Conservation (phyloP, 495 filamentous ascomycete genomes). For the Collariella sp. region DNA sequence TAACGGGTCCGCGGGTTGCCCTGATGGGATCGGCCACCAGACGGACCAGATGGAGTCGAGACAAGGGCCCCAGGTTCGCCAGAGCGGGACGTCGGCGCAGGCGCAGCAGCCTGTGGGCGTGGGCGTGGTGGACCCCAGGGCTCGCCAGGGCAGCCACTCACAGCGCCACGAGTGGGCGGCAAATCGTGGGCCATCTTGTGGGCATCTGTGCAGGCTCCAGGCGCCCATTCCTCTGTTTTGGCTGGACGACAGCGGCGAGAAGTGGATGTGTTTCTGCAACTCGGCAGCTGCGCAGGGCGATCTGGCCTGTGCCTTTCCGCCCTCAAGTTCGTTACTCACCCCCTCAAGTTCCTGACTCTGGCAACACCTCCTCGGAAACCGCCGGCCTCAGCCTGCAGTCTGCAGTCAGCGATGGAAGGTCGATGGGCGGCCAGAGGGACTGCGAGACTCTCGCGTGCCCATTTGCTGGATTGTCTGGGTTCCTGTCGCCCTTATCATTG, state of each 20-base stretch:
- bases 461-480: neutral
- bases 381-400: neutral
- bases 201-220: neutral
- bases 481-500: no score
- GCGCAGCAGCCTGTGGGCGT: neutral
- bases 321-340: neutral
- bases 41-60: neutral
- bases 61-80: slow-evolving; percentile 4
- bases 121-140: slow-evolving; percentile 4
- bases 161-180: neutral
- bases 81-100: neutral
- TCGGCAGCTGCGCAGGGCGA: neutral
- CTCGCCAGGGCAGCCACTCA: slow-evolving; percentile 1
- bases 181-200: no score
- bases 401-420: neutral
- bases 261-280: neutral
- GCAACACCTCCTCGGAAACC: neutral
- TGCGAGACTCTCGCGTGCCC: neutral
- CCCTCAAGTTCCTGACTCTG: neutral
- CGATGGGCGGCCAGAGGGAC: neutral
- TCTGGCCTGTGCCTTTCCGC: neutral
- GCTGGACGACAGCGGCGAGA: neutral
- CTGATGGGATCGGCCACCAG: slow-evolving; percentile 9
- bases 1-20: slow-evolving; percentile 16
- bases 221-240: slow-evolving; percentile 5